These are phyloP conservation scores for Debaryomycetaceae sp. DNA, from an alignment of 1,139 yeast genomes.

Conservation along the genomic window DNA sequence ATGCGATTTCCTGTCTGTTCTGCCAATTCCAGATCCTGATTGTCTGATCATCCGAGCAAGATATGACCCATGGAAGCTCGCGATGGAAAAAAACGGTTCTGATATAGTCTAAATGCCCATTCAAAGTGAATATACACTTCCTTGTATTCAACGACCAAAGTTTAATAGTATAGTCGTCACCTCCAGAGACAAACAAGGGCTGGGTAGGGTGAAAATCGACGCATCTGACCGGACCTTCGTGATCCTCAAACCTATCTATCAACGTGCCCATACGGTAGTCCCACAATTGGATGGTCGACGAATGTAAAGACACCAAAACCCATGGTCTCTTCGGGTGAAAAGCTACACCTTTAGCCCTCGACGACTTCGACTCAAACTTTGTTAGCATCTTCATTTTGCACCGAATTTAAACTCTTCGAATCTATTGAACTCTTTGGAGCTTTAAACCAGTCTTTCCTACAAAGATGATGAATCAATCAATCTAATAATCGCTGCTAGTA, in stretches of 20 bases:
- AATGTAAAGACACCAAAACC: conserved; percentile 91
- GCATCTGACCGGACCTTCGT: conserved; percentile 96
- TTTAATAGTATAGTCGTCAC: conserved; percentile 92
- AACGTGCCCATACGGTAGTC: conserved; percentile 99
- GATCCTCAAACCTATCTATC: conserved; percentile 95
- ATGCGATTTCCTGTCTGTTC: conserved; percentile 94
- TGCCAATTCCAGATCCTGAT: conserved; percentile 99
- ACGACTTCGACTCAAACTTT: conserved; percentile 97
- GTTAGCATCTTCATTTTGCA: conserved; percentile 90
- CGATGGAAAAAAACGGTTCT: conserved; percentile 94
- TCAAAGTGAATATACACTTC: conserved; percentile 85
- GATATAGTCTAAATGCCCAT: conserved; percentile 92
- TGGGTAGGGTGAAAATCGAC: conserved; percentile 97
- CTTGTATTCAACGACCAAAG: conserved; percentile 95
- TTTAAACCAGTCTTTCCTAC: not conserved
- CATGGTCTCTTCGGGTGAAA: conserved; percentile 97
- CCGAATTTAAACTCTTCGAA: not conserved
- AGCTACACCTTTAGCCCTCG: conserved; percentile 97
- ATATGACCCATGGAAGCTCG: conserved; percentile 95
- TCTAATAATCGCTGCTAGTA: not conserved
- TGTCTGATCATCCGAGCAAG: conserved; percentile 97
- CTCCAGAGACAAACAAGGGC: conserved; percentile 94
- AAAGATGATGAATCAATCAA: conserved; percentile 1
- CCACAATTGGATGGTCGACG: conserved; percentile 96
- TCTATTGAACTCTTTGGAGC: not conserved